Conservation (phyloP, 371 early-diverging fungal genomes). For the Actinomucor elegans region DNA sequence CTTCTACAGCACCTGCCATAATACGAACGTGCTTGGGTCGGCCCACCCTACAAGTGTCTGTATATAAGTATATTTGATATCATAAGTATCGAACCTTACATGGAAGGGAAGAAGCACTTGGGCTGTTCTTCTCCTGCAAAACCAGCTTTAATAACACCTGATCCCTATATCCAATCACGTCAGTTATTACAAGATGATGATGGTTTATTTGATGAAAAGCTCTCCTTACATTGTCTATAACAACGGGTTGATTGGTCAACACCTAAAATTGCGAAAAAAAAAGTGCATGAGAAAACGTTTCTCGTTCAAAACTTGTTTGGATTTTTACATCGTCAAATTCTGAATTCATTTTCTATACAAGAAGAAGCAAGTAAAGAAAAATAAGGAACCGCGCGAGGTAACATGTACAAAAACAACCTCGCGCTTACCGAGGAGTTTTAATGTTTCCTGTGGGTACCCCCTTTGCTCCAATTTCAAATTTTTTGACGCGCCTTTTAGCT, state of each 20-base stretch:
- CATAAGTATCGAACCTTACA: constrained; percentile 61
- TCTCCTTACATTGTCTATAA: constrained; percentile 67
- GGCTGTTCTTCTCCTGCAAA: constrained; percentile 97
- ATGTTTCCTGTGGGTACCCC: too few relatives aligned
- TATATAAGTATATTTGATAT: background rate
- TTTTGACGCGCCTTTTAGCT: too few relatives aligned
- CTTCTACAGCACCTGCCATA: constrained; percentile 97
- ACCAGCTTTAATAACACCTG: constrained; percentile 96
- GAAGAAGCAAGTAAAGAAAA: background rate
- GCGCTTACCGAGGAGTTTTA: too few relatives aligned
- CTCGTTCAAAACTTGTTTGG: background rate
- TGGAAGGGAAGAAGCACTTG: constrained; percentile 89
- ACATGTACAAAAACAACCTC: too few relatives aligned
- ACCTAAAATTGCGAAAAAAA: constrained; percentile 54
- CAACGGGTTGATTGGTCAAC: constrained; percentile 89
- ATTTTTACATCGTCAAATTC: constrained; percentile 52
- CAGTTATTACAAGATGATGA: background rate
- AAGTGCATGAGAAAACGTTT: background rate
- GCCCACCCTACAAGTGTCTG: constrained; percentile 69
- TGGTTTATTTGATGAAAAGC: background rate
- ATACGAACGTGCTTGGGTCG: constrained; percentile 92
- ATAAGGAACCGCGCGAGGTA: background rate
- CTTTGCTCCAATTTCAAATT: too few relatives aligned
- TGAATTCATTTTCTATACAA: constrained; percentile 31
- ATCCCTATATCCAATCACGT: too few relatives aligned